Base-by-base conservation (phyloP, 257 asterid genomes). In the Datura wrightii region DNA sequence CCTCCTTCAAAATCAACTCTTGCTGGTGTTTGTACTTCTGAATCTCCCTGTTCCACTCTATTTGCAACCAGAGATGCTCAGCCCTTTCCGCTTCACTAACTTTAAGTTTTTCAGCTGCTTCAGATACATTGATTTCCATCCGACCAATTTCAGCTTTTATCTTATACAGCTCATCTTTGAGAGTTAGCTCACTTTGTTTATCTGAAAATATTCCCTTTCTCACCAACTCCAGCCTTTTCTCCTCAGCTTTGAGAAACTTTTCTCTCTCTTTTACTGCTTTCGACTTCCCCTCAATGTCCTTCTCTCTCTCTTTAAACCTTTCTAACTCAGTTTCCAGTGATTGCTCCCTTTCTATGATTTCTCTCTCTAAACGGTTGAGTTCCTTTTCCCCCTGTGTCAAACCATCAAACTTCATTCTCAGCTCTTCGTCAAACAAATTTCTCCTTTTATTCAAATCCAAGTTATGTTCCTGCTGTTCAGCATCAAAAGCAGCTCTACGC, bases 231-330 rank as follows among this genome's bases (percentile, higher is more conserved):
- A 92, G 83, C 31, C 69, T 89, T 84, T 88, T 91, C 89, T 87
- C 92, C 88, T 90, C 94, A 63, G 56, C 83, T 86, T 90, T 92
- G 80, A 93, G 76, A 82, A 91, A 87, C 90, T 90, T 93, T 85
- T 95, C 98, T 84, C 84, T 93, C 59, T 93, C 94, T 87, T 94
- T 92, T 85, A 93, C 84, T 82, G 82, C 90, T 86, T 93, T 93
- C 90, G 83, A 80, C 91, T 89, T 89, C 69, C 60, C 74, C 86
- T 91, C 97, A 72, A 79, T 63, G 39, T 94, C 94, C 88, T 89
- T 91, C 91, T 91, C 99, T 89, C 89, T 93, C 91, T 90, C 98
- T 86, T 91, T 93, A n/a, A 89, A 88, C 89, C 94, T 90, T 19
- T 91, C 93, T 10, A 90, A 87, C 90, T 93, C 93, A 86, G 85